Evolutionary conservation across 2,329 filamentous ascomycete species (phyloP).

Genomic region (Cercospora canescens): DNA sequence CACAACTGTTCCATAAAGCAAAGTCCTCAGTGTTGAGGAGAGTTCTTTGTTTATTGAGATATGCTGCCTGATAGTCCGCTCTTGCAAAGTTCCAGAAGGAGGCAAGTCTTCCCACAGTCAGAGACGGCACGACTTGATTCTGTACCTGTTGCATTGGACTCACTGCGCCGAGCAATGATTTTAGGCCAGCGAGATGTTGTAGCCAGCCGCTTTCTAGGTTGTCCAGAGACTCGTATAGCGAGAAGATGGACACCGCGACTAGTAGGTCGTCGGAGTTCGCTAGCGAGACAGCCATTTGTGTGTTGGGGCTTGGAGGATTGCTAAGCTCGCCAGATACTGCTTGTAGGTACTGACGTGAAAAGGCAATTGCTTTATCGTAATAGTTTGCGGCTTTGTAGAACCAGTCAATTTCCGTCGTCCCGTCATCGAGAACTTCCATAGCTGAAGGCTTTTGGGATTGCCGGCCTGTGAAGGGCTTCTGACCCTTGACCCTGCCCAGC

Average conservation of each 20-base stretch:
- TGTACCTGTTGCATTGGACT: slow-evolving; percentile 31
- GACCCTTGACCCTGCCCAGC: slow-evolving; percentile 55
- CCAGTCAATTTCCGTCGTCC: slow-evolving; percentile 53
- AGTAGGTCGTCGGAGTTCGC: slow-evolving; percentile 60
- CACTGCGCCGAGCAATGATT: slow-evolving; percentile 57
- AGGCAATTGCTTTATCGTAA: slow-evolving; percentile 51
- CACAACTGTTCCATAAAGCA: slow-evolving; percentile 63
- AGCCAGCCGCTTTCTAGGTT: slow-evolving; percentile 61
- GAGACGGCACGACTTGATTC: slow-evolving; percentile 45
- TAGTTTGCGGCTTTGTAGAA: slow-evolving; percentile 62
- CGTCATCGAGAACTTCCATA: slow-evolving; percentile 55
- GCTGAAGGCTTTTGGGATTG: slow-evolving; percentile 50
- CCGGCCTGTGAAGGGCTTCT: slow-evolving; percentile 52
- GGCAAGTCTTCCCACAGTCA: slow-evolving; percentile 58
- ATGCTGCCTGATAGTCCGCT: slow-evolving; percentile 40
- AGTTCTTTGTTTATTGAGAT: slow-evolving; percentile 61
- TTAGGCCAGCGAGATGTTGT: slow-evolving; percentile 62
- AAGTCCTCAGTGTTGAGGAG: slow-evolving; percentile 63
- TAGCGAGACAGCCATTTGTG: slow-evolving; percentile 28
- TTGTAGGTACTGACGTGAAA: slow-evolving; percentile 52
- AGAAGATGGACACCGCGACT: slow-evolving; percentile 65
- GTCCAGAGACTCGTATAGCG: slow-evolving; percentile 66
- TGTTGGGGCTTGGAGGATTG: slow-evolving; percentile 25
- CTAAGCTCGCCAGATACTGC: slow-evolving; percentile 32
- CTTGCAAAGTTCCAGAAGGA: slow-evolving; percentile 70